These are phyloP conservation scores for Stylonectria norvegica DNA, from an alignment of 2,329 filamentous ascomycete species.

Conservation along the genomic window DNA sequence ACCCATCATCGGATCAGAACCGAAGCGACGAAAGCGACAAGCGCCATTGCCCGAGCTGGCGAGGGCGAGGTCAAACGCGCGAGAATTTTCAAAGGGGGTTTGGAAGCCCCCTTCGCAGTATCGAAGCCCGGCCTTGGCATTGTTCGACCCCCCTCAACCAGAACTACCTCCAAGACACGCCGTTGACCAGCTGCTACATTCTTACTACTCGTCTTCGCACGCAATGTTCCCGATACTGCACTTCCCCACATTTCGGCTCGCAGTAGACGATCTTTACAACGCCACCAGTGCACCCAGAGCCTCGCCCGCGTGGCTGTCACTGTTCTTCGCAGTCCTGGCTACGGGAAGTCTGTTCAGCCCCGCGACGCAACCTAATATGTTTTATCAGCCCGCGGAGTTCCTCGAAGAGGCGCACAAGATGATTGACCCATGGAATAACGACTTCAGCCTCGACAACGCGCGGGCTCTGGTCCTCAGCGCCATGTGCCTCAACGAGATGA, in stretches of 20 bases:
- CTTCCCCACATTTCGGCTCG: slow-evolving; percentile 76
- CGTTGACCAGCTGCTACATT: slow-evolving; percentile 68
- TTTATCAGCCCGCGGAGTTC: slow-evolving; percentile 56
- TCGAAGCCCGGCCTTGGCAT: slow-evolving; percentile 47
- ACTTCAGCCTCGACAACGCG: slow-evolving; percentile 71
- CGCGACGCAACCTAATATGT: slow-evolving; percentile 51
- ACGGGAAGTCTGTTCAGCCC: slow-evolving; percentile 73
- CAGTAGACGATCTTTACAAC: slow-evolving; percentile 75
- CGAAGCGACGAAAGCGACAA: slow-evolving; percentile 60
- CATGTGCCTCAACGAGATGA: slow-evolving; percentile 80
- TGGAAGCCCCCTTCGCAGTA: slow-evolving; percentile 74
- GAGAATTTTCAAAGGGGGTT: slow-evolving; percentile 70
- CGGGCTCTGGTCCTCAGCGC: slow-evolving; percentile 69
- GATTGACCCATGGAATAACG: slow-evolving; percentile 79
- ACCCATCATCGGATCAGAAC: slow-evolving; percentile 63
- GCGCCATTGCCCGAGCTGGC: slow-evolving; percentile 65
- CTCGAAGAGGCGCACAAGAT: slow-evolving; percentile 67
- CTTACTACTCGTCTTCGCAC: slow-evolving; percentile 76
- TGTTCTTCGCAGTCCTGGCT: slow-evolving; percentile 81
- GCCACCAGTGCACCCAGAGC: slow-evolving; percentile 52
- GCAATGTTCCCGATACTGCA: slow-evolving; percentile 81
- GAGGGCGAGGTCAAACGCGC: slow-evolving; percentile 68
- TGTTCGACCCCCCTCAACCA: slow-evolving; percentile 54
- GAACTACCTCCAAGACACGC: slow-evolving; percentile 67
- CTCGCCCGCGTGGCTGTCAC: slow-evolving; percentile 68